Evolutionary conservation across 164 flowering plant species (phyloP).

Genomic region (Nymphaea colorata): DNA sequence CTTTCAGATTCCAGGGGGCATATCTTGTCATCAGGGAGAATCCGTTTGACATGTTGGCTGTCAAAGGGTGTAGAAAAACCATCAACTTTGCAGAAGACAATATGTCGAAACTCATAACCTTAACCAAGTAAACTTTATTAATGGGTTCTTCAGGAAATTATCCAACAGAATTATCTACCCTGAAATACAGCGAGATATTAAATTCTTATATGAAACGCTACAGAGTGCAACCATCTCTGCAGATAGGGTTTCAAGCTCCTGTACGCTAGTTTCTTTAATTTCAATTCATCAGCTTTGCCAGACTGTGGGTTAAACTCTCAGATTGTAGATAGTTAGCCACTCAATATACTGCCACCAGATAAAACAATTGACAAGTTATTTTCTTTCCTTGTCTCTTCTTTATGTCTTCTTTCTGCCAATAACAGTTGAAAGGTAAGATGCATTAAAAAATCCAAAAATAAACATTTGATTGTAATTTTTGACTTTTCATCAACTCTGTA

Average conservation of each 20-base stretch:
- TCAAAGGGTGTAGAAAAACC: constrained; percentile 18
- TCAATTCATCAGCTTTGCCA: not conserved
- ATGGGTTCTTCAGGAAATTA: constrained; percentile 72
- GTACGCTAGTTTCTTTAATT: not conserved
- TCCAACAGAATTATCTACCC: constrained; percentile 86
- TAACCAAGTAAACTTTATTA: constrained; percentile 24
- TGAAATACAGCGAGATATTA: constrained; percentile 3
- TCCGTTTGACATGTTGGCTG: constrained; percentile 14
- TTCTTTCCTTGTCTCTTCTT: not conserved
- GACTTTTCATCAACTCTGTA: constrained; percentile 23
- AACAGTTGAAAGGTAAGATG: constrained; percentile 52
- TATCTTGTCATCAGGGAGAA: constrained; percentile 11
- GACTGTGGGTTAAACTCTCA: not conserved
- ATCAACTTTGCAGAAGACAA: constrained; percentile 37
- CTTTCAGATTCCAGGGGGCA: constrained; percentile 25
- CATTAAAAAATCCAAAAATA: constrained; percentile 81
- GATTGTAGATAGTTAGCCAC: not conserved
- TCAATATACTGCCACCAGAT: no score
- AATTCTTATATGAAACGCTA: no score
- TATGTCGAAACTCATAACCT: constrained; percentile 71
- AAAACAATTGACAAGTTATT: no score
- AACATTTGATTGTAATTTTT: constrained; percentile 20
- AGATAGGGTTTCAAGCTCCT: not conserved
- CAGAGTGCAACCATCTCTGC: no score
- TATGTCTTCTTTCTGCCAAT: not conserved